Base-by-base conservation (phyloP, 768 basidiomycete genomes). In the Chlorophyllum brunneum region DNA sequence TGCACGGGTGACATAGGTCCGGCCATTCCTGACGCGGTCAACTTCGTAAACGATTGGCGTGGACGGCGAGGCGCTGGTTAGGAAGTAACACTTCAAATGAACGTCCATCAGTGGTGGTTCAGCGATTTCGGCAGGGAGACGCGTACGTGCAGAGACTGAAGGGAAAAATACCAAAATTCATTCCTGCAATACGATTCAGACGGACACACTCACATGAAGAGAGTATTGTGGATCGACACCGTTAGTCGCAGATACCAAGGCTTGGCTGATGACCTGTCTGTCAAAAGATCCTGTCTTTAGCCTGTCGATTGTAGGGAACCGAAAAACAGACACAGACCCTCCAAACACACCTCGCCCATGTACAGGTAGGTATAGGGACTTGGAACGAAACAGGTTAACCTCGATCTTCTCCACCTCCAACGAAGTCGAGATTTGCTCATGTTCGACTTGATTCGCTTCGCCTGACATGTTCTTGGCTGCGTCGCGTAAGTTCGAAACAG, bases 201-300 rank as follows among this genome's bases (percentile, higher is more conserved):
- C 31, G 26, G 43, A 13, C 24, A 49, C 15, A 67, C 89, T 72
- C 62, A 91, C 90, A 70, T 93, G 88, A 26, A 91, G 67, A 22
- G 77, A 78, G 65, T 78, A 89, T 13, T 69, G 74, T 9, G 82
- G 72, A 38, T 81, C 71, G 0, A 93, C 87, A 47, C 83, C 82
- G 54, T 83, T 85, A 11, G 88, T 90, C 1, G 91, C 91, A 2
- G 88, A 79, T 10, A 90, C 85, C 24, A 93, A 70, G 4, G 90
- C 92, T 62, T 93, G 91, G 31, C 87, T 90, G 58, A 94, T 91
- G 52, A 93, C 91, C 67, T 92, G 89, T 3, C 79, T 72, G 34
- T 31, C n/a, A 6, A 36, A 8, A 36, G 23, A 42, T 8, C 41
- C 23, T 36, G 38, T 36, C 5, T 22, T 45, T 5, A 38, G 11